These are phyloP conservation scores for Brassica incana DNA, from an alignment of 345 rosid species.

Conservation along the genomic window DNA sequence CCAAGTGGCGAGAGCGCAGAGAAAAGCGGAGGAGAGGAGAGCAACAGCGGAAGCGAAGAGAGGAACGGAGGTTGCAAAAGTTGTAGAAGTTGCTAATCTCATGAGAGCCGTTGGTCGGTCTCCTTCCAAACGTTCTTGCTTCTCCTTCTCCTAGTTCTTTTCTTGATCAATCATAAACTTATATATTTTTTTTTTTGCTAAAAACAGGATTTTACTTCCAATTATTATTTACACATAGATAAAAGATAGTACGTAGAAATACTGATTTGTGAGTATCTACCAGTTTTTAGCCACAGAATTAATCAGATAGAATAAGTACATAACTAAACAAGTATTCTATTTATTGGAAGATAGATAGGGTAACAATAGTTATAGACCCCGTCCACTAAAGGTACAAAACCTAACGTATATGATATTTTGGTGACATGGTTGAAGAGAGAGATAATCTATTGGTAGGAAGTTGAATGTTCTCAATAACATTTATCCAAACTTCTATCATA, in stretches of 20 bases:
- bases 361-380: neutral
- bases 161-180: neutral
- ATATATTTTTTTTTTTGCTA: neutral
- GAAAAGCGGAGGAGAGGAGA: conserved; percentile 87
- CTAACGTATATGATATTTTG: neutral
- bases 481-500: neutral
- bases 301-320: neutral
- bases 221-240: neutral
- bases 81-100: conserved; percentile 74
- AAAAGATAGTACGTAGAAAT: neutral
- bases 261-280: neutral
- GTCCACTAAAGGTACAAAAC: neutral
- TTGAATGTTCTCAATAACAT: neutral
- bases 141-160: conserved; percentile 39
- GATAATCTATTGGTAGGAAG: neutral
- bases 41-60: conserved; percentile 88
- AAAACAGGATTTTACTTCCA: neutral
- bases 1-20: conserved; percentile 65
- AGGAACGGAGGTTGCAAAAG: conserved; percentile 73
- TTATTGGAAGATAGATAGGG: neutral
- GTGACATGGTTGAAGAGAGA: neutral
- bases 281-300: neutral
- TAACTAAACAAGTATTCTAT: neutral
- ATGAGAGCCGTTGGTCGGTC: conserved; percentile 87
- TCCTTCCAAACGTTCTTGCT: conserved; percentile 79